Conservation (phyloP, 1,139 yeast species). For the Lodderomyces orthopsilosis region DNA sequence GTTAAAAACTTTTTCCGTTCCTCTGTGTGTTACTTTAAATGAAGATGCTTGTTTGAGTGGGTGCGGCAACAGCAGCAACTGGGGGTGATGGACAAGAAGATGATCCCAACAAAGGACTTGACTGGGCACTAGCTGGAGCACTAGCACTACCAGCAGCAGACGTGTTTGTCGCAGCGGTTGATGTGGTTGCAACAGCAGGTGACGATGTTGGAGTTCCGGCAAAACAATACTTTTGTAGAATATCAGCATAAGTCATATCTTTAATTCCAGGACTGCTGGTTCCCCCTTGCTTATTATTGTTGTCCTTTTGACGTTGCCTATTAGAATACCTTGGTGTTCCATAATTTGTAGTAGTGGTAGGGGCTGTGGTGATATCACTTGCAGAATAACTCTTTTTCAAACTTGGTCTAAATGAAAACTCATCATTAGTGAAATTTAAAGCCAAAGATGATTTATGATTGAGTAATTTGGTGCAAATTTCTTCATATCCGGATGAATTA, state of each 20-base stretch:
- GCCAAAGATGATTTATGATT: constrained; percentile 10
- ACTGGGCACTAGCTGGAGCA: background rate
- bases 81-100: background rate
- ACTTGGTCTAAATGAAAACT: constrained; percentile 21
- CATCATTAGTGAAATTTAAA: background rate
- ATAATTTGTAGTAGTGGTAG: background rate
- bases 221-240: constrained; percentile 33
- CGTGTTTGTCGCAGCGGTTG: background rate
- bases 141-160: constrained; percentile 1
- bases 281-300: background rate
- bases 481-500: constrained; percentile 4
- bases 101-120: background rate
- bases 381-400: constrained; percentile 25
- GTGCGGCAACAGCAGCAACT: background rate
- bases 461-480: constrained; percentile 12
- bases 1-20: too few relatives aligned
- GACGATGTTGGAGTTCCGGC: constrained; percentile 19
- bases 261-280: constrained; percentile 6
- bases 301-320: constrained; percentile 2
- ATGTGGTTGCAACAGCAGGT: background rate
- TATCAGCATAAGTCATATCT: constrained; percentile 27
- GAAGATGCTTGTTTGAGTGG: background rate
- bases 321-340: constrained; percentile 1
- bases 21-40: too few relatives aligned
- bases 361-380: constrained; percentile 18